Evolutionary conservation across 1,284 basidiomycete species (phyloP).

Genomic region (Ceratobasidium sp.): DNA sequence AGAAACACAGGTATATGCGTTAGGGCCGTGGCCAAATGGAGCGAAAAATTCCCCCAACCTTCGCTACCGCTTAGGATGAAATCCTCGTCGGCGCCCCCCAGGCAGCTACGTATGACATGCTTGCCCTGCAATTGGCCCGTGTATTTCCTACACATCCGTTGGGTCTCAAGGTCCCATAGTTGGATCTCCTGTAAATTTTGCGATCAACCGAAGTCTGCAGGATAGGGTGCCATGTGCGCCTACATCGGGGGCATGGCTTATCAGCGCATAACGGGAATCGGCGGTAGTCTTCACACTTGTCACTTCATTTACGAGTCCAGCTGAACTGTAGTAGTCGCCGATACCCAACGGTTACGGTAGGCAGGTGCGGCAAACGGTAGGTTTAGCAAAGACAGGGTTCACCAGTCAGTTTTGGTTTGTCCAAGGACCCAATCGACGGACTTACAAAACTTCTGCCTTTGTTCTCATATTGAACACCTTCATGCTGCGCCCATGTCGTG

Average conservation of each 20-base stretch:
- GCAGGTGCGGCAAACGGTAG: slow-evolving; percentile 6
- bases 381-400: slow-evolving; percentile 30
- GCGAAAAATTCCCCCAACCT: slow-evolving; percentile 61
- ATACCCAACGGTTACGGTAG: neutral
- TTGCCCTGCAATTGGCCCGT: slow-evolving; percentile 80
- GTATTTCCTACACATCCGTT: slow-evolving; percentile 76
- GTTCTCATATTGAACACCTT: slow-evolving; percentile 74
- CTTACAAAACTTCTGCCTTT: slow-evolving; percentile 50
- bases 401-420: slow-evolving; percentile 15
- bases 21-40: neutral
- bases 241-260: slow-evolving; percentile 87
- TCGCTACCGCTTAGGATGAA: slow-evolving; percentile 95
- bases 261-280: slow-evolving; percentile 85
- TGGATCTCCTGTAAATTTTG: slow-evolving; percentile 74
- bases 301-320: slow-evolving; percentile 70
- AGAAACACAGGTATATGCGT: slow-evolving; percentile 28
- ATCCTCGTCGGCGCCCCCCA: slow-evolving; percentile 89
- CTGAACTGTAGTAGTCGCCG: slow-evolving; percentile 58
- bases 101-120: slow-evolving; percentile 90
- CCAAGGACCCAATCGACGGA: slow-evolving; percentile 39
- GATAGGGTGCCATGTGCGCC: slow-evolving; percentile 52
- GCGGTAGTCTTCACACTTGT: slow-evolving; percentile 88
- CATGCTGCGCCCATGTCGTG: slow-evolving; percentile 28
- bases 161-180: slow-evolving; percentile 78
- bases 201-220: slow-evolving; percentile 4